Base-by-base conservation (phyloP, 306 rosid species). In the Cicer bijugum region DNA sequence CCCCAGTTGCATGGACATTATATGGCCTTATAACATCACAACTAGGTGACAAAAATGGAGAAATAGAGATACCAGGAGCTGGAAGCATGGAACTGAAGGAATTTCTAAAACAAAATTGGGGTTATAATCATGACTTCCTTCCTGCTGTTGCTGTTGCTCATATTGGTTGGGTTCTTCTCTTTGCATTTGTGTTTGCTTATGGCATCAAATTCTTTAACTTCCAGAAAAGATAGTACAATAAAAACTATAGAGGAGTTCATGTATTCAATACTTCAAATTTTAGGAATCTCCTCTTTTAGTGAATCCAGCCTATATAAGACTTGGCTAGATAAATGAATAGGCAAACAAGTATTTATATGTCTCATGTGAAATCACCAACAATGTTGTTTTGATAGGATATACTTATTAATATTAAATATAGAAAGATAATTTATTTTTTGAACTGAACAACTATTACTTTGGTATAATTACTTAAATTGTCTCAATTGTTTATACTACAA, bases 171-270 rank as follows among this genome's bases (percentile, higher is more conserved):
- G 92, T 85, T 12, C 82, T 89, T 14, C 83, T 88, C 61, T 90
- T 90, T 86, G 67, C 81, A 37, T 79, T 91, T 12, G 86, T 81
- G 50, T 91, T 88, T 64, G 92, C 94, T 6, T 87, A 66, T 33
- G 85, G 86, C 52, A 89, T 89, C 53, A 84, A 71, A 82, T 87
- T 53, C 84, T 85, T 91, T 0, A 89, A 91, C 88, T 91, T 82
- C 73, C 96, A 88, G 53, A 86, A 77, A 51, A 76, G 91, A 84
- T 86, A 40, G 44, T 6, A 40, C 33, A 28, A 28, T 28, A 28
- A 28, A 28, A 28, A 28, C 33, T 28, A 28, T 28, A 28, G 3
- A 28, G 64, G 16, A 58, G 8, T 23, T 58, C 16, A 58, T 56
- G 17, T 33, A n/a, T 33, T 23, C 14, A 10, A 58, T 58, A 58